Percentiles rank a stretch among this genome's conserved stretches.
phyloP scores from a whole-genome alignment of 768 basidiomycete genomes.

The Tremella yokohamensis region DNA sequence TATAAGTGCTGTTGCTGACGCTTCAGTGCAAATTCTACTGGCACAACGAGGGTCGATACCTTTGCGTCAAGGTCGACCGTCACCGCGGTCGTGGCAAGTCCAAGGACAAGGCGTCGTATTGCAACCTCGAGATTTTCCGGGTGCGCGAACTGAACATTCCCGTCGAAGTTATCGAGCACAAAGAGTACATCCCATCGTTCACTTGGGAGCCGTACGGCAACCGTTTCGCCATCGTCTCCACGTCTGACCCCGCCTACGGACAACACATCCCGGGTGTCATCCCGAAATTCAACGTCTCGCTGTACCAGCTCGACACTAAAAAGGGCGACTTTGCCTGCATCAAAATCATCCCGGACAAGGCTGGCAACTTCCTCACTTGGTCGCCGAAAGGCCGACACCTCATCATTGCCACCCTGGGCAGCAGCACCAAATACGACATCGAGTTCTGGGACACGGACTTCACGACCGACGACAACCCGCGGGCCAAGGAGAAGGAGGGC shows the following conservation, averaged over 20 bases:
- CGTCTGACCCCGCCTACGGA: constrained; percentile 86
- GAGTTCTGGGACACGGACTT: constrained; percentile 99
- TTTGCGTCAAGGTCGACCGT: constrained; percentile 98
- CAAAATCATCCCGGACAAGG: constrained; percentile 72
- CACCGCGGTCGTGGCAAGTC: constrained; percentile 76
- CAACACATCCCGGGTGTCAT: constrained; percentile 84
- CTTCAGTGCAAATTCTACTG: constrained; percentile 89
- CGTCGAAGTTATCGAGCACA: constrained; percentile 94
- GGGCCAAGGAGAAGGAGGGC: constrained; percentile 53
- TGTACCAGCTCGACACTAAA: constrained; percentile 84
- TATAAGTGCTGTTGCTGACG: too few species aligned
- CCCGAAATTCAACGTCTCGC: constrained; percentile 93
- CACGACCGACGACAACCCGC: constrained; percentile 55
- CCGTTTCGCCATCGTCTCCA: constrained; percentile 92
- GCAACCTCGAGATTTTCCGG: constrained; percentile 96
- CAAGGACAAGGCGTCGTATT: constrained; percentile 88
- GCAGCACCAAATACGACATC: constrained; percentile 89
- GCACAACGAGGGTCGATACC: constrained; percentile 97
- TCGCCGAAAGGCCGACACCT: constrained; percentile 94
- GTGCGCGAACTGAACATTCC: constrained; percentile 96
- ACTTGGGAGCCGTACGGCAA: constrained; percentile 99
- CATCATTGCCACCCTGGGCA: constrained; percentile 91
- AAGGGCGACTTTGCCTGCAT: constrained; percentile 94
- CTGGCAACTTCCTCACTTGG: constrained; percentile 93
- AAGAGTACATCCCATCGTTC: constrained; percentile 61